phyloP scores from a whole-genome alignment of 805 yeast species.

The Candida tibetensis region DNA sequence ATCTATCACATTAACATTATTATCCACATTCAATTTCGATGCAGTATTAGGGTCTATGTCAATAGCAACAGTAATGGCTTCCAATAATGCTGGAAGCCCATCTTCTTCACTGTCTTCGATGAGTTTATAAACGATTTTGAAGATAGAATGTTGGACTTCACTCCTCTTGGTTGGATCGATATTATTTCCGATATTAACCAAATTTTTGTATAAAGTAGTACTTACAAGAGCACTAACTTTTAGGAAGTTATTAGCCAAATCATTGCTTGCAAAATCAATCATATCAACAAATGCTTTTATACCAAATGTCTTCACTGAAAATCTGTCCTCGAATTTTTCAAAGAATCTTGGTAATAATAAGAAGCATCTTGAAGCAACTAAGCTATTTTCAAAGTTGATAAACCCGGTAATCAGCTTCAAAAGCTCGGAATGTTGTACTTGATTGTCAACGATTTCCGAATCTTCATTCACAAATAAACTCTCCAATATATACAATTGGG shows the following conservation, averaged over 20 bases:
- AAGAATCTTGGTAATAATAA: conserved; percentile 56
- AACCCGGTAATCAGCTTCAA: conserved; percentile 6
- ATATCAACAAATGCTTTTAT: conserved; percentile 25
- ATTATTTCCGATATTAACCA: conserved; percentile 16
- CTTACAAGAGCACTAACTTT: conserved; percentile 47
- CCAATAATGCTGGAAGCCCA: conserved; percentile 69
- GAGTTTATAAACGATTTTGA: conserved; percentile 43
- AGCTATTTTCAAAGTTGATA: conserved; percentile 18
- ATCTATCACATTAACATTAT: conserved; percentile 40
- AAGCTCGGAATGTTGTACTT: conserved; percentile 9
- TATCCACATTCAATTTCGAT: conserved; percentile 12
- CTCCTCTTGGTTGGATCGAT: conserved; percentile 10
- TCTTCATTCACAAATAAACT: conserved; percentile 44
- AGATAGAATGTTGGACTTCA: conserved; percentile 31
- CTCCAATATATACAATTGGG: conserved; percentile 39
- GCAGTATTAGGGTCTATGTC: conserved; percentile 31
- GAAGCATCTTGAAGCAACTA: conserved; percentile 49
- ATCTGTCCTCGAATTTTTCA: conserved; percentile 44
- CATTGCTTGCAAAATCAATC: conserved; percentile 22
- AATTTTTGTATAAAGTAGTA: conserved; percentile 46
- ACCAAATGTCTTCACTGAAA: conserved; percentile 33
- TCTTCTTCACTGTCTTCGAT: conserved; percentile 73
- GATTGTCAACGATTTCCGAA: conserved; percentile 9
- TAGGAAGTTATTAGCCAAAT: conserved; percentile 14
- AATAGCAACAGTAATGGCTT: conserved; percentile 60